phyloP scores from a whole-genome alignment of 768 basidiomycete species.

The button mushroom (Agaricus bisporus) region DNA sequence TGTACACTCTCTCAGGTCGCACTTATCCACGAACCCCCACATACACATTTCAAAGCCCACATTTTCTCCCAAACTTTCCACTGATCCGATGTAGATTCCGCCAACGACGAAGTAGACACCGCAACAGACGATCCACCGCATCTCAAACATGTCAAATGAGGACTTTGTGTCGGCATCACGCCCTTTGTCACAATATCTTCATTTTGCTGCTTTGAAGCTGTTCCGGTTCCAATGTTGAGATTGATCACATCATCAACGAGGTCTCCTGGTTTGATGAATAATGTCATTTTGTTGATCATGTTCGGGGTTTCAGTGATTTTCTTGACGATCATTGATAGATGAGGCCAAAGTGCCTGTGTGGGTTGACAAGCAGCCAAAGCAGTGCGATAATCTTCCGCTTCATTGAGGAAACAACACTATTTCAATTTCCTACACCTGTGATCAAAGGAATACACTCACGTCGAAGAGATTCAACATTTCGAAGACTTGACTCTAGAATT shows the following conservation, averaged over 20 bases:
- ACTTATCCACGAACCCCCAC: conserved; percentile 58
- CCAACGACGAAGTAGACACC: conserved; percentile 20
- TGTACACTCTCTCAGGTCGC: background rate
- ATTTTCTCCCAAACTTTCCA: conserved; percentile 63
- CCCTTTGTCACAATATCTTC: conserved; percentile 67
- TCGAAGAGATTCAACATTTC: conserved; percentile 28
- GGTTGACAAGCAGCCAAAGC: conserved; percentile 61
- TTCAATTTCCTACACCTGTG: background rate
- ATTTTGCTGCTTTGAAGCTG: conserved; percentile 28
- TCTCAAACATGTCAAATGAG: conserved; percentile 45
- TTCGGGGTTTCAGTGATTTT: conserved; percentile 38
- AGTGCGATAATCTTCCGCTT: conserved; percentile 45
- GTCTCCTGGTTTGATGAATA: conserved; percentile 70
- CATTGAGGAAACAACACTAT: background rate
- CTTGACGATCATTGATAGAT: conserved; percentile 37
- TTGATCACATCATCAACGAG: conserved; percentile 58
- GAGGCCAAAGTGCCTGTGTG: conserved; percentile 33
- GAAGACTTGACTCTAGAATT: conserved; percentile 34
- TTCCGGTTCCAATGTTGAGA: conserved; percentile 28
- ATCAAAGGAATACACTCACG: conserved; percentile 12
- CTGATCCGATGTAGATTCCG: conserved; percentile 25
- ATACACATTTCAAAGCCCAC: conserved; percentile 59
- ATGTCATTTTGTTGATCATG: conserved; percentile 54
- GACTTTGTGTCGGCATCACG: conserved; percentile 31
- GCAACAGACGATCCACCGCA: conserved; percentile 57